phyloP scores from a whole-genome alignment of 23 red algal species.

The Porphyridium purpureum region DNA sequence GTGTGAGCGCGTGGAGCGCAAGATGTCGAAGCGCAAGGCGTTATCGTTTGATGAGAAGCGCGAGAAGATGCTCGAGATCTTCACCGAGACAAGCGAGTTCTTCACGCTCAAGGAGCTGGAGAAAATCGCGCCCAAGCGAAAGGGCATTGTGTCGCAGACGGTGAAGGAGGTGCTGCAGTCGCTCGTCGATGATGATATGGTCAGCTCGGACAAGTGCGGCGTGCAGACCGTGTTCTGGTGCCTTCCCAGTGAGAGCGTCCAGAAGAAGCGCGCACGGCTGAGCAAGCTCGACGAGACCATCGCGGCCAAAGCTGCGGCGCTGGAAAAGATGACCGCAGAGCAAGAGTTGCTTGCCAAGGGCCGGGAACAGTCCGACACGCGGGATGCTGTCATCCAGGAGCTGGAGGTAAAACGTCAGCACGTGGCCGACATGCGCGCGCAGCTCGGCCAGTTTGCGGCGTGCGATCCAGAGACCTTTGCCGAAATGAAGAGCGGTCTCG shows the following conservation, averaged over 20 bases:
- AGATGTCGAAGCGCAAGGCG: conserved; percentile 59
- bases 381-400: background rate
- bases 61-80: conserved; percentile 48
- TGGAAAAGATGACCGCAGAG: conserved; percentile 17
- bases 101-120: conserved; percentile 97
- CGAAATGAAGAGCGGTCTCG: conserved; percentile 1
- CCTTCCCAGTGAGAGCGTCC: conserved; percentile 69
- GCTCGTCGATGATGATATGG: conserved; percentile 88
- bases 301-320: conserved; percentile 8
- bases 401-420: background rate
- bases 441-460: background rate
- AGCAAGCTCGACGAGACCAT: background rate
- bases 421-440: background rate
- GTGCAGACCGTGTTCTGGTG: conserved; percentile 94
- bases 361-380: background rate
- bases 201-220: conserved; percentile 88
- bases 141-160: conserved; percentile 82
- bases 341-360: conserved; percentile 3
- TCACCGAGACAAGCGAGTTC: conserved; percentile 10
- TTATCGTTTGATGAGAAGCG: conserved; percentile 90
- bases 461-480: conserved; percentile 3
- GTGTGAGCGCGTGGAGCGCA: too few species aligned
- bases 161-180: conserved; percentile 91
- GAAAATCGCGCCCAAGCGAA: conserved; percentile 83
- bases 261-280: conserved; percentile 2